Percentiles rank a stretch among this genome's conserved stretches.
Evolutionary conservation across 805 yeast genomes (phyloP).

Genomic region (Metschnikowia peoriensis): DNA sequence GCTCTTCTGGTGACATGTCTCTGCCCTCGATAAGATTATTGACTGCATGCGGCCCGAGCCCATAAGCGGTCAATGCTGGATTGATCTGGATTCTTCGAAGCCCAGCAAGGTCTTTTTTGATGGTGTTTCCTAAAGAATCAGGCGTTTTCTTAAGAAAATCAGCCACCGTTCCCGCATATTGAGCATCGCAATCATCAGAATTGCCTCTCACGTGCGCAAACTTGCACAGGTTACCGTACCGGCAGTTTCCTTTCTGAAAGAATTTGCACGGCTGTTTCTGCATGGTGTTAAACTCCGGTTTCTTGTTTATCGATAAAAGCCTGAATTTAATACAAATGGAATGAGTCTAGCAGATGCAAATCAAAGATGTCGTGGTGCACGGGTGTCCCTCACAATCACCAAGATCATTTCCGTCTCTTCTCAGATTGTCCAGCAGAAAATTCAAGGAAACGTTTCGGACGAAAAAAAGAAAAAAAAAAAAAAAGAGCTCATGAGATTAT

Average conservation of each 20-base stretch:
- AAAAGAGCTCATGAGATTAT: no score
- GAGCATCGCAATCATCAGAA: conserved; percentile 2
- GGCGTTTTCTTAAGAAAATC: conserved; percentile 13
- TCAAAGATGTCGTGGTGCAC: no score
- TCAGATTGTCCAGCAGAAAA: no score
- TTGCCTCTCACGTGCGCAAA: conserved; percentile 21
- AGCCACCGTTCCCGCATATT: conserved; percentile 3
- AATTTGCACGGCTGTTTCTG: conserved; percentile 21
- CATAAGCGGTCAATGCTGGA: conserved; percentile 45
- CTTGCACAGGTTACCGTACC: conserved; percentile 27
- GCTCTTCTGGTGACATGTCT: conserved; percentile 55
- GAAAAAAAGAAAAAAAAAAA: no score
- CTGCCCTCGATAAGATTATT: conserved; percentile 49
- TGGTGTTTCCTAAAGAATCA: conserved; percentile 15
- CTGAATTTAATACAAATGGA: neutral
- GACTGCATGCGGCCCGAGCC: conserved; percentile 48
- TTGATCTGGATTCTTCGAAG: conserved; percentile 23
- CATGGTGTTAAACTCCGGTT: no score
- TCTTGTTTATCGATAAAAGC: neutral
- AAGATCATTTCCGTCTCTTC: no score
- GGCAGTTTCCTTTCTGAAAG: conserved; percentile 27
- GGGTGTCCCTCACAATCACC: no score
- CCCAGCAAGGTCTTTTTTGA: conserved; percentile 25
- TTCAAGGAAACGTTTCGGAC: no score
- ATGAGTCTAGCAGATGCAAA: no score